Conservation (phyloP, 176 grass and related monocot species). For the Eremochloa ophiuroides region DNA sequence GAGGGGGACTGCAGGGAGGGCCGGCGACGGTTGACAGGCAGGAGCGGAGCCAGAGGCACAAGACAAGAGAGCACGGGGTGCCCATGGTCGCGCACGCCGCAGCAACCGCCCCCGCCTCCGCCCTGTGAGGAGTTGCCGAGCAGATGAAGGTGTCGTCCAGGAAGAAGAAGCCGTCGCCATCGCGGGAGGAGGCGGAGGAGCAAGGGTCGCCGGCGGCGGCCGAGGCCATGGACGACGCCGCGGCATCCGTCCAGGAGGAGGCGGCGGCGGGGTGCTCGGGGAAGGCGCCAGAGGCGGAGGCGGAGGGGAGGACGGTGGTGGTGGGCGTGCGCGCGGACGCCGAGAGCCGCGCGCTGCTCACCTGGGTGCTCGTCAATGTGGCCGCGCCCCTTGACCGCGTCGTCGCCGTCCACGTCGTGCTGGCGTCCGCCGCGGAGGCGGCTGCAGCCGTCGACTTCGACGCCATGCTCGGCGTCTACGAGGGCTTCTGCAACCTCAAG, state of each 20-base stretch:
- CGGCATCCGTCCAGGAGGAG: neutral
- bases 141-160: conserved; percentile 41
- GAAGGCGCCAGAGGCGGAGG: neutral
- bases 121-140: neutral
- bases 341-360: conserved; percentile 80
- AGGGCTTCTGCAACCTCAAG: conserved; percentile 91
- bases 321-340: conserved; percentile 66
- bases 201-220: neutral
- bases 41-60: conserved; percentile 2
- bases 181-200: neutral
- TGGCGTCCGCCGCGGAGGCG: conserved; percentile 21
- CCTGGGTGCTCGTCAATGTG: conserved; percentile 82
- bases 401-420: conserved; percentile 76
- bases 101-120: neutral
- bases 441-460: conserved; percentile 58
- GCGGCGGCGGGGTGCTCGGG: neutral
- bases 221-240: conserved; percentile 1
- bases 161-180: neutral
- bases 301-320: conserved; percentile 60
- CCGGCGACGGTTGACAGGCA: conserved; percentile 26
- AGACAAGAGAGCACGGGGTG: too few relatives aligned
- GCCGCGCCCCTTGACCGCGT: conserved; percentile 62
- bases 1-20: conserved; percentile 5
- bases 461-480: conserved; percentile 84
- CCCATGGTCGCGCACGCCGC: neutral